These are phyloP conservation scores for Ilex asprella DNA, from an alignment of 257 asterid species.

Conservation along the genomic window DNA sequence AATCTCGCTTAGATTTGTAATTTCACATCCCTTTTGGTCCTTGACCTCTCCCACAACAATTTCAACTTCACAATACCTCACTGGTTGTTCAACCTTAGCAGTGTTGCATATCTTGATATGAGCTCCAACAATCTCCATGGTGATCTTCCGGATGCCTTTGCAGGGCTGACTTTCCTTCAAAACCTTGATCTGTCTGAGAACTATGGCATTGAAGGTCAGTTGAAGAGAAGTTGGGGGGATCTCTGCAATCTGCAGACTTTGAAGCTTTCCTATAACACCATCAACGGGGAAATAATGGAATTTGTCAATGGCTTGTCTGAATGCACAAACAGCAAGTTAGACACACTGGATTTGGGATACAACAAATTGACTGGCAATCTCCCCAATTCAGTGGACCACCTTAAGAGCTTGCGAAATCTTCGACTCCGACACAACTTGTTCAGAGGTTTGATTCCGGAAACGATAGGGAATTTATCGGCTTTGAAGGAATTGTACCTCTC, in stretches of 20 bases:
- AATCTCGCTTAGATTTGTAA: too few species aligned
- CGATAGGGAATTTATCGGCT: constrained; percentile 24
- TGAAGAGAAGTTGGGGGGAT: too few species aligned
- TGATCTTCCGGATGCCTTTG: too few species aligned
- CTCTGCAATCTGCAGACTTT: constrained; percentile 17
- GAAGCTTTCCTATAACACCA: constrained; percentile 9
- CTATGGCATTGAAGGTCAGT: too few species aligned
- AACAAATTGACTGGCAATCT: constrained; percentile 17
- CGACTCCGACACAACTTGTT: constrained; percentile 18
- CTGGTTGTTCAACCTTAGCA: too few species aligned
- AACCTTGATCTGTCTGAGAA: too few species aligned
- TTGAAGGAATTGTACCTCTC: neutral
- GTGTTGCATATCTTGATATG: too few species aligned
- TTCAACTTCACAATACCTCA: too few species aligned
- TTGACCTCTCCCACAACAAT: too few species aligned
- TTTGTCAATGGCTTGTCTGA: constrained; percentile 16
- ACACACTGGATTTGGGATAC: constrained; percentile 15
- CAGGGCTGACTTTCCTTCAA: too few species aligned
- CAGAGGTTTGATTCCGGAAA: constrained; percentile 25
- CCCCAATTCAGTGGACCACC: constrained; percentile 22
- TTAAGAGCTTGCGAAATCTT: constrained; percentile 16
- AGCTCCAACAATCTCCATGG: too few species aligned
- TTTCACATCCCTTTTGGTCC: too few species aligned
- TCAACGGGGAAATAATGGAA: constrained; percentile 13
- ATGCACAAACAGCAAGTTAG: constrained; percentile 19